phyloP scores from a whole-genome alignment of 2,329 filamentous ascomycete genomes.

The Diplocarpon mali region DNA sequence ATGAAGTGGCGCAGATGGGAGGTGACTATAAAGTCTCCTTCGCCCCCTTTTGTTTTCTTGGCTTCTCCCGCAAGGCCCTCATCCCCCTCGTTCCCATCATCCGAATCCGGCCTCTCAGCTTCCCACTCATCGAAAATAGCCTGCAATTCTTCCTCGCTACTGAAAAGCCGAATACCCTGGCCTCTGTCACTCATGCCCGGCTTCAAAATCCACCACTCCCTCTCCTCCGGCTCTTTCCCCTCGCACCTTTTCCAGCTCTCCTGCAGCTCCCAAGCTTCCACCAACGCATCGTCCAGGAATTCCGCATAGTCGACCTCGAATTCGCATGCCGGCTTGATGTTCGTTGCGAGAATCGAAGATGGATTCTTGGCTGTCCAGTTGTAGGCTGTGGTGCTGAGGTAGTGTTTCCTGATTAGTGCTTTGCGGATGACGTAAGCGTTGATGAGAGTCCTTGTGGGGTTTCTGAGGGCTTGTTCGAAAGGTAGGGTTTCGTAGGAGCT shows the following conservation, averaged over 20 bases:
- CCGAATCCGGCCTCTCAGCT: constrained; percentile 50
- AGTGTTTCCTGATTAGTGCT: constrained; percentile 93
- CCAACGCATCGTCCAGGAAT: constrained; percentile 84
- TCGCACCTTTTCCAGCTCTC: constrained; percentile 67
- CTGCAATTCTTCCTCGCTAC: constrained; percentile 71
- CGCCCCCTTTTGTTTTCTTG: constrained; percentile 35
- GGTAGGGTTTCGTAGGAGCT: constrained; percentile 78
- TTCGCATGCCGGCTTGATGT: constrained; percentile 68
- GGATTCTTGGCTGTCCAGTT: constrained; percentile 84
- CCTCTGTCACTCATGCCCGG: constrained; percentile 95
- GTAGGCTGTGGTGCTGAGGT: constrained; percentile 70
- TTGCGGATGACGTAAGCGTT: constrained; percentile 96
- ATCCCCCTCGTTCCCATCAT: constrained; percentile 49
- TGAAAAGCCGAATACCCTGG: constrained; percentile 85
- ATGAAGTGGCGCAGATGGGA: constrained; percentile 94
- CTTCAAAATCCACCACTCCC: constrained; percentile 96
- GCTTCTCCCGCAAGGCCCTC: constrained; percentile 28
- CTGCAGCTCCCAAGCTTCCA: constrained; percentile 80
- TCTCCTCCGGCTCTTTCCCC: constrained; percentile 29
- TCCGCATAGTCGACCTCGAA: constrained; percentile 97
- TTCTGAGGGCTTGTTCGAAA: constrained; percentile 60
- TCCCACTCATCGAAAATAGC: constrained; percentile 91
- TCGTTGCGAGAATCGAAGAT: constrained; percentile 50
- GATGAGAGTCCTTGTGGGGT: constrained; percentile 52
- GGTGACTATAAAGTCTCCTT: constrained; percentile 55